Conservation (phyloP, 2,329 filamentous ascomycete genomes). For the Sphaerulina populicola region DNA sequence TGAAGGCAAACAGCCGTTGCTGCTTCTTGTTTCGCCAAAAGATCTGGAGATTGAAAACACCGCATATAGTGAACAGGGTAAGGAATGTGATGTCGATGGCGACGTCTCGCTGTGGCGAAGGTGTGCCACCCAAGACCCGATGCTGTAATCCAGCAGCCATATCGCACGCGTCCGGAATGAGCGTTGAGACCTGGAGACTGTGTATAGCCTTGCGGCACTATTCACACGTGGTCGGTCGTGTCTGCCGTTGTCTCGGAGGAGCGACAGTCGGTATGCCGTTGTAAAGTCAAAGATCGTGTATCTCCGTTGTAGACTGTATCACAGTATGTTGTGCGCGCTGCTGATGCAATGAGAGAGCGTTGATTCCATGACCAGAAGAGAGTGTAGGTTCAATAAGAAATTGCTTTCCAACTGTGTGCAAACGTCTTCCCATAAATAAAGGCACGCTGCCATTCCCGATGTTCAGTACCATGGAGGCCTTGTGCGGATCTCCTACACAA, state of each 20-base stretch:
- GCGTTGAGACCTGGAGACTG: neutral
- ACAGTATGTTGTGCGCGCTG: neutral
- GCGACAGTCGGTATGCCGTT: constrained; percentile 1
- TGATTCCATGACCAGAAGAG: constrained; percentile 2
- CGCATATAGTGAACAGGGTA: constrained; percentile 48
- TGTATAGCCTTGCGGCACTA: neutral
- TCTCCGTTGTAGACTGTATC: neutral
- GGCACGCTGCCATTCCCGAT: constrained; percentile 2
- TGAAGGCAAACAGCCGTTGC: constrained; percentile 50
- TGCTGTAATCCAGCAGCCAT: constrained; percentile 3
- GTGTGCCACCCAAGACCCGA: constrained; percentile 51
- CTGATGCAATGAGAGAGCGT: neutral
- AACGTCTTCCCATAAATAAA: constrained; percentile 8
- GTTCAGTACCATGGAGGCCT: constrained; percentile 5
- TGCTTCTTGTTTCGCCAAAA: constrained; percentile 44
- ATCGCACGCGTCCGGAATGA: neutral
- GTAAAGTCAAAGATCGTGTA: neutral
- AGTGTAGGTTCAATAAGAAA: constrained; percentile 4
- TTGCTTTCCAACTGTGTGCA: constrained; percentile 4
- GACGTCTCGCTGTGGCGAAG: constrained; percentile 52
- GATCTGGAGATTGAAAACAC: constrained; percentile 51
- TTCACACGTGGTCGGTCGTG: constrained; percentile 1
- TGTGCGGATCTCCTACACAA: neutral
- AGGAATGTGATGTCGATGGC: constrained; percentile 59
- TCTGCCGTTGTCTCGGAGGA: constrained; percentile 4